Percentiles rank a stretch among this genome's conserved stretches.
phyloP scores from a whole-genome alignment of 2,329 filamentous ascomycete genomes.

The Neoscytalidium dimidiatum region DNA sequence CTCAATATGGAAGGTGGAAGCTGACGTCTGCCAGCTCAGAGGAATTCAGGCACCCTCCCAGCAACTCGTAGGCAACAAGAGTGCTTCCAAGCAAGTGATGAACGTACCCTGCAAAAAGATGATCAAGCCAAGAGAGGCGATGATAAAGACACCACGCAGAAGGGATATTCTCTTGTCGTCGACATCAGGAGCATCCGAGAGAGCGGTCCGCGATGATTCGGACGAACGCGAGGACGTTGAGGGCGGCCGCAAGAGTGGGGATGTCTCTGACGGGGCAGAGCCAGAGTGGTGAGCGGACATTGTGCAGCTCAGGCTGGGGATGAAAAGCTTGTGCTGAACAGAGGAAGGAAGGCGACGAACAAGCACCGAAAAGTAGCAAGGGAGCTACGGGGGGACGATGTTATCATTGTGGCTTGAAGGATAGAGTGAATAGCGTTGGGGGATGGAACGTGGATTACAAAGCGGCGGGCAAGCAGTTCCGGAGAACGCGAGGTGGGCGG shows the following conservation, averaged over 20 bases:
- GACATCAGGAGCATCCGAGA: not conserved
- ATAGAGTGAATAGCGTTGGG: not conserved
- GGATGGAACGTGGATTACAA: constrained; percentile 17
- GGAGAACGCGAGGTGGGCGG: too few relatives aligned
- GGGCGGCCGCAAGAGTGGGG: constrained; percentile 5
- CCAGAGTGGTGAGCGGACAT: not conserved
- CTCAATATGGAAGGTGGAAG: not conserved
- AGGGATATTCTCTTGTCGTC: constrained; percentile 4
- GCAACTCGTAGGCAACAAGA: not conserved
- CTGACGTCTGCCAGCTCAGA: not conserved
- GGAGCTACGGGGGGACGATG: not conserved
- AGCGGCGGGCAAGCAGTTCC: not conserved
- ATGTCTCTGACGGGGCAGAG: not conserved
- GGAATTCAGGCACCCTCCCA: not conserved
- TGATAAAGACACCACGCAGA: constrained; percentile 42
- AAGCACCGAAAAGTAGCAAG: not conserved
- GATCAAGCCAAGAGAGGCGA: constrained; percentile 56
- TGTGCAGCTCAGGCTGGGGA: not conserved
- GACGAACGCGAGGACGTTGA: constrained; percentile 1
- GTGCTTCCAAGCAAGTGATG: not conserved
- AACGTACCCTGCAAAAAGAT: constrained; percentile 61
- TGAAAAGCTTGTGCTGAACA: not conserved
- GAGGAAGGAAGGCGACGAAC: not conserved
- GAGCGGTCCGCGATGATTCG: not conserved
- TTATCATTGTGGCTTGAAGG: not conserved